Conservation (phyloP, 2,329 filamentous ascomycete genomes). For the Annulohypoxylon truncatum region DNA sequence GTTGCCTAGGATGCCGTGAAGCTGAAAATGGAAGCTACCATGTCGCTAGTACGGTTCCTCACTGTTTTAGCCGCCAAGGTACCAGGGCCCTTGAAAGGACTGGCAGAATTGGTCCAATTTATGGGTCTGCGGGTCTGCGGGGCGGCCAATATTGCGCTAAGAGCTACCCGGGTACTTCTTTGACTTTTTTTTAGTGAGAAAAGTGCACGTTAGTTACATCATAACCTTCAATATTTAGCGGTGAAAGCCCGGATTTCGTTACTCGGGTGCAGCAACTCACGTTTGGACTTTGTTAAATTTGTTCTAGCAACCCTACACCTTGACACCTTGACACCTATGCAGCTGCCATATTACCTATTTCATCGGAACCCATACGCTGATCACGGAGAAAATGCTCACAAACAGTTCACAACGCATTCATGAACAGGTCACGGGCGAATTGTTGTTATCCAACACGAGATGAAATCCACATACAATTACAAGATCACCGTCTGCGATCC, state of each 20-base stretch:
- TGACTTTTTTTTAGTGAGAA: conserved; percentile 23
- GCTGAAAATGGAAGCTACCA: conserved; percentile 39
- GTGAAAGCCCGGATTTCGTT: conserved; percentile 42
- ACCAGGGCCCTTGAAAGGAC: conserved; percentile 22
- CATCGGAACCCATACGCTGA: conserved; percentile 12
- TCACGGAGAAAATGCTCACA: conserved; percentile 15
- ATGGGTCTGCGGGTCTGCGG: conserved; percentile 31
- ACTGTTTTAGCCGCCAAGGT: conserved; percentile 36
- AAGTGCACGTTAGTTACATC: conserved; percentile 43
- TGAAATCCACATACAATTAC: background rate
- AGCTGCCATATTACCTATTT: conserved; percentile 14
- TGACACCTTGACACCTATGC: conserved; percentile 2
- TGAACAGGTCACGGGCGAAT: background rate
- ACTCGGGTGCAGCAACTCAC: conserved; percentile 19
- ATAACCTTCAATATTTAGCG: conserved; percentile 38
- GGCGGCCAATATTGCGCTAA: conserved; percentile 37
- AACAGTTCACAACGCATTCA: background rate
- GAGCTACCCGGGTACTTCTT: conserved; percentile 10
- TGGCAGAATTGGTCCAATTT: conserved; percentile 26
- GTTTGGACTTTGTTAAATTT: conserved; percentile 25
- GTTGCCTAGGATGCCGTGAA: conserved; percentile 36
- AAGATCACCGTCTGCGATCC: background rate
- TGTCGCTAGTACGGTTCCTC: conserved; percentile 26
- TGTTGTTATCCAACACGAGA: conserved; percentile 16
- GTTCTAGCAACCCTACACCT: conserved; percentile 8